Evolutionary conservation across 1,139 yeast genomes (phyloP).

Genomic region (Debaryomyces sp.): DNA sequence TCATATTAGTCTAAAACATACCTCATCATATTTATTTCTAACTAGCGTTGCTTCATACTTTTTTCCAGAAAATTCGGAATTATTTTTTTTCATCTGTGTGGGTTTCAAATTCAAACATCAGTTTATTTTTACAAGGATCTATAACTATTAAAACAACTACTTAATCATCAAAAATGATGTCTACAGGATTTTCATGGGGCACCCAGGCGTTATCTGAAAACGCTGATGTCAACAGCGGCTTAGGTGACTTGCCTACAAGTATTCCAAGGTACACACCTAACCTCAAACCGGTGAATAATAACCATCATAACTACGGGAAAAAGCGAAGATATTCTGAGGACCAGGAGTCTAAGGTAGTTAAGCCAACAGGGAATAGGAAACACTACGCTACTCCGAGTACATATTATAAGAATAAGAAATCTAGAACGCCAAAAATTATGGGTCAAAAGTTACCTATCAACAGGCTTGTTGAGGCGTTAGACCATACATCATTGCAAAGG

Average conservation of each 20-base stretch:
- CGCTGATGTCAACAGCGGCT: not conserved
- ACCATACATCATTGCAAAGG: slow-evolving; percentile 54
- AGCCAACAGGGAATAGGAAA: slow-evolving; percentile 10
- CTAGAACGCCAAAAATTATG: slow-evolving; percentile 43
- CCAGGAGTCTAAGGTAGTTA: slow-evolving; percentile 13
- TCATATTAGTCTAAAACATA: not conserved
- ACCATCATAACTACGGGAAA: slow-evolving; percentile 4
- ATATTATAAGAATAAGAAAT: slow-evolving; percentile 26
- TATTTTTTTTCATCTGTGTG: slow-evolving; percentile 1
- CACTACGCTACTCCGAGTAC: slow-evolving; percentile 3
- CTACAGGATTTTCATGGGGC: slow-evolving; percentile 43
- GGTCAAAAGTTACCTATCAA: slow-evolving; percentile 60
- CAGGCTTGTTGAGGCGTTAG: slow-evolving; percentile 69
- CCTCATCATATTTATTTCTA: not conserved
- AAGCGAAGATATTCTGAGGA: slow-evolving; percentile 22
- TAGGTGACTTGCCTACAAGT: slow-evolving; percentile 5
- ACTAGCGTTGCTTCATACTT: not conserved
- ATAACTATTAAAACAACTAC: not conserved
- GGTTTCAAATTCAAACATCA: not conserved
- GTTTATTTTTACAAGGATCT: not conserved
- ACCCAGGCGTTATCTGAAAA: slow-evolving; percentile 15
- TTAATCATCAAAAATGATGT: slow-evolving; percentile 19
- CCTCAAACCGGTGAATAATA: slow-evolving; percentile 9
- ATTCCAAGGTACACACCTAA: slow-evolving; percentile 21
- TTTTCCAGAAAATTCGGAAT: not conserved